Conservation (phyloP, 2,329 filamentous ascomycete genomes). For the Venturia effusa region DNA sequence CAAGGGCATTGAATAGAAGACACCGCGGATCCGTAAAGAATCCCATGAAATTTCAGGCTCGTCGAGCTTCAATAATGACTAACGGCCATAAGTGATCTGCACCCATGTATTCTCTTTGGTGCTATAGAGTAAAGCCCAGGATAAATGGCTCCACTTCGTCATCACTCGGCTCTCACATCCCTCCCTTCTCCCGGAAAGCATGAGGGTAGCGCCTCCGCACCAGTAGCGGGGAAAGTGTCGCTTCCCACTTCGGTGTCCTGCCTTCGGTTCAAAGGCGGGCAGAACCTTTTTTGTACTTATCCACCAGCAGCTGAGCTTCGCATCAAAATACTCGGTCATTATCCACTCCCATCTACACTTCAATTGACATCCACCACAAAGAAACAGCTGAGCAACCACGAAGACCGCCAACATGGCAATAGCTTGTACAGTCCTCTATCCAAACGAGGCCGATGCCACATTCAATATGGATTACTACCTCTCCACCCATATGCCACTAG, state of each 20-base stretch:
- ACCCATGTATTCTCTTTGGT: background rate
- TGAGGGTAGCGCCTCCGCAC: background rate
- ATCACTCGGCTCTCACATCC: background rate
- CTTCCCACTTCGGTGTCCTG: background rate
- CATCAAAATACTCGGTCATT: background rate
- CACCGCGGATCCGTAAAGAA: too few relatives aligned
- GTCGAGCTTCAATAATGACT: background rate
- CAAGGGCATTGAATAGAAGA: too few relatives aligned
- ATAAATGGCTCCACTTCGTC: background rate
- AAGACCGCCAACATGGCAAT: background rate
- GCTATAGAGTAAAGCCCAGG: background rate
- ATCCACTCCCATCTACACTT: background rate
- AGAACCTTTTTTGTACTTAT: background rate
- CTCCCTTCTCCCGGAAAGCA: background rate
- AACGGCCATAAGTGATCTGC: background rate
- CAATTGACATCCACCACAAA: background rate
- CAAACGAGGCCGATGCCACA: conserved; percentile 4
- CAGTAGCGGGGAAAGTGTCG: background rate
- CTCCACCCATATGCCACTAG: conserved; percentile 7
- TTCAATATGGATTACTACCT: conserved; percentile 8
- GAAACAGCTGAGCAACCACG: background rate
- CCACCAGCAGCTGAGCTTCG: background rate
- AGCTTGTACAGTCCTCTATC: background rate
- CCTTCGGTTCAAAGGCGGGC: background rate
- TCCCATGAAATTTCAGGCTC: background rate